These are phyloP conservation scores for Lipomyces sp. DNA, from an alignment of 805 yeast species.

Conservation along the genomic window DNA sequence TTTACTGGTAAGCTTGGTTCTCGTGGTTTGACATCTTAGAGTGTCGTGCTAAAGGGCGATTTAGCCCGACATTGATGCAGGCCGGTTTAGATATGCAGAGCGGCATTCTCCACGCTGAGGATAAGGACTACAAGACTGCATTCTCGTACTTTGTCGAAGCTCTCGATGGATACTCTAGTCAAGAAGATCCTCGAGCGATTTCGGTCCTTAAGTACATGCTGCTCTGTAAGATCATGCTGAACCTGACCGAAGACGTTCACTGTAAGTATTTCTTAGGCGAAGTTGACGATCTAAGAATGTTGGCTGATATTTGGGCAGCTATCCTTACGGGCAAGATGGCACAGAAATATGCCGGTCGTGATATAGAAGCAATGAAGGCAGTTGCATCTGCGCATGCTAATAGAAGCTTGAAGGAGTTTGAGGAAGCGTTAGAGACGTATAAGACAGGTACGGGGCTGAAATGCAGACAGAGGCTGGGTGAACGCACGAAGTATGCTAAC, in stretches of 20 bases:
- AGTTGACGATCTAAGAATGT: neutral
- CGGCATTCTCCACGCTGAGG: constrained; percentile 95
- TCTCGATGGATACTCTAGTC: constrained; percentile 84
- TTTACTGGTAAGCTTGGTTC: constrained; percentile 62
- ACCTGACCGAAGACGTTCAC: constrained; percentile 82
- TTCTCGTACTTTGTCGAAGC: constrained; percentile 94
- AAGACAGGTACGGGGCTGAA: constrained; percentile 24
- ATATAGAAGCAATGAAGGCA: constrained; percentile 94
- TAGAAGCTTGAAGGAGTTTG: constrained; percentile 89
- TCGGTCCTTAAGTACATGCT: constrained; percentile 90
- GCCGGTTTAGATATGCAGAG: constrained; percentile 95
- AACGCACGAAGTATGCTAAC: neutral
- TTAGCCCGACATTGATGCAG: constrained; percentile 77
- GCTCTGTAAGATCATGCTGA: constrained; percentile 90
- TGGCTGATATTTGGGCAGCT: constrained; percentile 15
- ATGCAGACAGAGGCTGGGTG: constrained; percentile 40
- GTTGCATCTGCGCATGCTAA: constrained; percentile 87
- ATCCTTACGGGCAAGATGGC: constrained; percentile 76
- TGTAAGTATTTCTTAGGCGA: constrained; percentile 42
- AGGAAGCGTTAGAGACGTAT: constrained; percentile 74
- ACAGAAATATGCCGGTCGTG: constrained; percentile 75
- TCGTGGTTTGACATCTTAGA: neutral
- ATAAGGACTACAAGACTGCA: constrained; percentile 94
- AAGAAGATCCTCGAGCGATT: constrained; percentile 60
- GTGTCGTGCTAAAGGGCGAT: neutral